Conservation (phyloP, 2,329 filamentous ascomycete species). For the Tolypocladium amazonense region DNA sequence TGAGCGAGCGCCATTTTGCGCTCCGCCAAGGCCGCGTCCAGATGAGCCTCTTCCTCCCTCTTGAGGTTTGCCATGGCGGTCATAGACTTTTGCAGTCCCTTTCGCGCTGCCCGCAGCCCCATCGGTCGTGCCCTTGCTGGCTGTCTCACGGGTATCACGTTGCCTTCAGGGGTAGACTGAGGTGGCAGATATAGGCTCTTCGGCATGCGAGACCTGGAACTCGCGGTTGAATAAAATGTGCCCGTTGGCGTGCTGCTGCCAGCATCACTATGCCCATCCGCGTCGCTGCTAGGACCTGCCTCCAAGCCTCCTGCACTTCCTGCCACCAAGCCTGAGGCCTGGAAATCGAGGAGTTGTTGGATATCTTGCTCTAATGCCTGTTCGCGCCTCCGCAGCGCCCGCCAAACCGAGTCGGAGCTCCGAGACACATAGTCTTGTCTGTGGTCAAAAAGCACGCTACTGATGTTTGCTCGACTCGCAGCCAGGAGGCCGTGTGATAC, state of each 20-base stretch:
- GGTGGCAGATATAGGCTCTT: constrained; percentile 31
- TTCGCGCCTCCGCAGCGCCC: constrained; percentile 33
- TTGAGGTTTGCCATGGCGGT: constrained; percentile 55
- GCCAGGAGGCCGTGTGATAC: constrained; percentile 1
- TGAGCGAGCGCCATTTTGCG: constrained; percentile 48
- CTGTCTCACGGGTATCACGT: constrained; percentile 51
- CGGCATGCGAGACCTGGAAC: constrained; percentile 27
- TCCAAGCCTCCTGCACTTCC: constrained; percentile 19
- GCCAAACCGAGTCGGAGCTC: constrained; percentile 34
- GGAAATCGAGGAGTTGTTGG: constrained; percentile 36
- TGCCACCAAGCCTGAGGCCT: constrained; percentile 32
- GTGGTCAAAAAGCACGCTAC: constrained; percentile 29
- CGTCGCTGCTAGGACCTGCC: constrained; percentile 7
- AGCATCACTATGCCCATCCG: constrained; percentile 25
- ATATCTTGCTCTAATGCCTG: constrained; percentile 34
- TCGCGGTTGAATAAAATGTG: constrained; percentile 27
- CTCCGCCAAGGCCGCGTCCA: constrained; percentile 45
- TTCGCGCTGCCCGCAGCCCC: constrained; percentile 52
- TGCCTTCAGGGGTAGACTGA: constrained; percentile 27
- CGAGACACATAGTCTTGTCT: constrained; percentile 13
- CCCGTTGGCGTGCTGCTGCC: constrained; percentile 31
- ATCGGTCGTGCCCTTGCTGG: constrained; percentile 37
- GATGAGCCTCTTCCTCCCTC: constrained; percentile 52
- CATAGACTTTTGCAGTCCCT: constrained; percentile 53
- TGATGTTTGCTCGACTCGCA: constrained; percentile 4